Evolutionary conservation across 2,329 filamentous ascomycete species (phyloP), one percentile per base, ranked within the genome.

Genomic region (Penicillium sp.): DNA sequence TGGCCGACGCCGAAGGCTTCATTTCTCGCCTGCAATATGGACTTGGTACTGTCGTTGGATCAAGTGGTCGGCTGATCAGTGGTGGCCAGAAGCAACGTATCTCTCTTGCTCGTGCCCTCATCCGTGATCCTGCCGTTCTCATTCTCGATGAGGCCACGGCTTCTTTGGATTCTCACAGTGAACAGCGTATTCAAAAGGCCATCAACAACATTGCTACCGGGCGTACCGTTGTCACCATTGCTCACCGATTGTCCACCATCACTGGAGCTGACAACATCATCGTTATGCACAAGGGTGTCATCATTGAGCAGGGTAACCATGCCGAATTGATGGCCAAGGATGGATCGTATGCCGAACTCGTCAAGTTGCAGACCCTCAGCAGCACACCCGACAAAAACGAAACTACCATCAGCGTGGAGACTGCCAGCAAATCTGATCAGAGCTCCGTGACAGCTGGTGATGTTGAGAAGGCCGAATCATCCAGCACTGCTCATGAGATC

Each of bases 31-130:
- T 67, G 49, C 57, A 65, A 19, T 51, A 63, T 37, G 87, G 88
- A 1, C 93, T 91, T 72, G 77, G 84, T 21, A 96, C 92, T 0
- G 58, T 84, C 0, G 81, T 96, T 1, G 91, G 91, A 1, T 90
- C 91, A 26, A 90, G 90, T 10, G 90, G 91, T 0, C 82, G 87
- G 19, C 75, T 81, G 0, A 76, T 96, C 0, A 91, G 87, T 0
- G 91, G 91, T 0, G 93, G 93, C 0, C 92, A 97, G 71, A 84
- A 87, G 0, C 93, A 96, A 71, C 82, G 91, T 1, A 76, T 96
- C 1, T 87, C 87, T 31, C 91, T 97, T 57, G 91, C 92, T 0
- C 81, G 92, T 1, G 91, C 92, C 0, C 78, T 96, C 0, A 82
- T 90, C 0, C 82, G 90, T 0, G 79, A 82, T 9, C 91, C 91